Percentiles rank a stretch among this genome's conserved stretches.
phyloP scores from a whole-genome alignment of 371 early-diverging fungal species.

The Syncephalis plumigaleata region DNA sequence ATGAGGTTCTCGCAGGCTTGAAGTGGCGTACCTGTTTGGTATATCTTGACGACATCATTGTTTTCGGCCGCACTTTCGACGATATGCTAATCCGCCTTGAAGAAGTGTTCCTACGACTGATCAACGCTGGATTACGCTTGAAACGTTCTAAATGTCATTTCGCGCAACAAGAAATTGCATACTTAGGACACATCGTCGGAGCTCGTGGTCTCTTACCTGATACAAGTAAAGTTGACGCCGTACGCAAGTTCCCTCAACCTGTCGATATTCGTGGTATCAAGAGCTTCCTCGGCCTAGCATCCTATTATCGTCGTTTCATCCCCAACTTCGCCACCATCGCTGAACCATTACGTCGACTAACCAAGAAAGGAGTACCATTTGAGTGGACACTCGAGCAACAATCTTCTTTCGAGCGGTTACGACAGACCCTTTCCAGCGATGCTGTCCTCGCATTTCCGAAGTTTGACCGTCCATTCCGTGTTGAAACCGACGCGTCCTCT shows the following conservation, averaged over 20 bases:
- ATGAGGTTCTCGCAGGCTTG: conserved; percentile 13
- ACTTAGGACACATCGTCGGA: conserved; percentile 18
- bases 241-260: conserved; percentile 7
- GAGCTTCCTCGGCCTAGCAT: conserved; percentile 12
- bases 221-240: conserved; percentile 8
- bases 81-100: conserved; percentile 17
- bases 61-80: conserved; percentile 13
- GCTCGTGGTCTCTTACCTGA: conserved; percentile 9
- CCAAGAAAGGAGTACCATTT: conserved; percentile 8
- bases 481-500: conserved; percentile 16
- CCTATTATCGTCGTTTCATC: conserved; percentile 18
- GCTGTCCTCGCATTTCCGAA: conserved; percentile 14
- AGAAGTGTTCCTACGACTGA: conserved; percentile 13
- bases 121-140: conserved; percentile 12
- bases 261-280: conserved; percentile 6
- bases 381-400: conserved; percentile 8
- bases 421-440: conserved; percentile 4
- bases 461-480: conserved; percentile 6
- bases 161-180: conserved; percentile 7
- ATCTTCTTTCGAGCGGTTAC: conserved; percentile 9
- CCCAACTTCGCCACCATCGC: conserved; percentile 8
- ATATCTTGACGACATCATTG: conserved; percentile 26
- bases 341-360: conserved; percentile 5
- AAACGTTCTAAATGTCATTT: conserved; percentile 22
- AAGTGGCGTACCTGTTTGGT: conserved; percentile 12